Evolutionary conservation across 257 asterid species (phyloP), one percentile per base, ranked within the genome.

Genomic region (Cordia subcordata): DNA sequence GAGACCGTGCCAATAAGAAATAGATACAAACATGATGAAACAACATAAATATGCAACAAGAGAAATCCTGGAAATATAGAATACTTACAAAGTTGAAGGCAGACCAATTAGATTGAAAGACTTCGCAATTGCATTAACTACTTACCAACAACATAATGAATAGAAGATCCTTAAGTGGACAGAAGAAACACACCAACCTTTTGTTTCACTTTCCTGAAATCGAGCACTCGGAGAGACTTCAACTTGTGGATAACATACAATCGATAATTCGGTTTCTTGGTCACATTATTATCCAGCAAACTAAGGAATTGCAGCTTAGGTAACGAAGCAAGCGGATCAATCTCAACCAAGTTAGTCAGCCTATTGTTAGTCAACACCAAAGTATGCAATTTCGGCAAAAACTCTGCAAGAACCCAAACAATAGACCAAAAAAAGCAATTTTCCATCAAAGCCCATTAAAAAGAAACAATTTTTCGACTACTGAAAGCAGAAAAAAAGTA

Each of bases 181-280:
- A 11, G 42, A 45, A 60, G 27, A 47, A 40, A n/a, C 38, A 62
- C 42, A 53, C 97, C 54, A 45, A 93, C 99, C 97, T 83, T 87
- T 77, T 74, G 94, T 65, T 93, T 93, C 64, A 89, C 95, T 76
- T 89, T 93, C 90, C 72, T 82, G 86, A 93, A 93, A 75, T 93
- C 99, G 58, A 93, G 77, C 68, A 89, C 77, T 0, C 94, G 90
- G 79, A 89, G 61, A 51, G 88, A 75, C 75, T 89, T 93, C 79
- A 93, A 76, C 80, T 83, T 93, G 85, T 89, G 95, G 70, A 93
- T 89, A 67, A 93, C 96, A 73, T 93, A 93, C 62, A 93, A 49
- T 3, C 99, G 99, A 72, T 93, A 93, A 77, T 93, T 93, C 21
- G 97, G 99, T 70, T 82, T 87, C 87, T 93, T 93, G 14, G 94